phyloP scores from a whole-genome alignment of 305 asterid genomes.

The Lippia alba region DNA sequence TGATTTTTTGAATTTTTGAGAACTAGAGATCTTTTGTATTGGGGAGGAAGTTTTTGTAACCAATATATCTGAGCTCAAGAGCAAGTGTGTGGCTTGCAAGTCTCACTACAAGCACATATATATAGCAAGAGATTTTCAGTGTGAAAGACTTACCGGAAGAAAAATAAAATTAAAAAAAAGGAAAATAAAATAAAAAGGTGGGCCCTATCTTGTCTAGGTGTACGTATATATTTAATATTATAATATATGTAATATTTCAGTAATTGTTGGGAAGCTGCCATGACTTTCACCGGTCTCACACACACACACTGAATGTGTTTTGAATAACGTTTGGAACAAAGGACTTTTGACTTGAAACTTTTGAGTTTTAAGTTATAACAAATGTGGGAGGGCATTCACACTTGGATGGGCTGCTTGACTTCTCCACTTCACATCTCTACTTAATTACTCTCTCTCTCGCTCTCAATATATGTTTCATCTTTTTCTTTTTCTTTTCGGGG shows the following conservation, averaged over 20 bases:
- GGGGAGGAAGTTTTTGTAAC: background rate
- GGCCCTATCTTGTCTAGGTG: slow-evolving; percentile 10
- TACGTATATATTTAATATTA: too few species aligned
- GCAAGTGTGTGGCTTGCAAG: background rate
- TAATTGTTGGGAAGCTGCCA: slow-evolving; percentile 27
- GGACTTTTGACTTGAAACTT: slow-evolving; percentile 40
- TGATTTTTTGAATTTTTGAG: background rate
- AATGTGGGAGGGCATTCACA: slow-evolving; percentile 34
- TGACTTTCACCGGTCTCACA: slow-evolving; percentile 22
- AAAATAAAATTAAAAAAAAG: too few species aligned
- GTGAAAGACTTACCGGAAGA: background rate
- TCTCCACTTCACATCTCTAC: slow-evolving; percentile 36
- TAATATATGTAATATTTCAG: too few species aligned
- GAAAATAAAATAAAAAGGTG: background rate
- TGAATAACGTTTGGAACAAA: background rate
- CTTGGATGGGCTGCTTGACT: slow-evolving; percentile 57
- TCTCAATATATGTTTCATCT: background rate
- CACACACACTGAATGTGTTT: background rate
- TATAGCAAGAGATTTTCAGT: background rate
- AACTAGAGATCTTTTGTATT: background rate
- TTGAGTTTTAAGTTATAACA: background rate
- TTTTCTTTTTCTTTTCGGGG: background rate
- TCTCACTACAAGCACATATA: background rate
- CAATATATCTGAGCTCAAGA: background rate
- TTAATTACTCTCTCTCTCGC: too few species aligned